Conservation (phyloP, 192 early-diverging fungal species). For the Phycomyces nitens region DNA sequence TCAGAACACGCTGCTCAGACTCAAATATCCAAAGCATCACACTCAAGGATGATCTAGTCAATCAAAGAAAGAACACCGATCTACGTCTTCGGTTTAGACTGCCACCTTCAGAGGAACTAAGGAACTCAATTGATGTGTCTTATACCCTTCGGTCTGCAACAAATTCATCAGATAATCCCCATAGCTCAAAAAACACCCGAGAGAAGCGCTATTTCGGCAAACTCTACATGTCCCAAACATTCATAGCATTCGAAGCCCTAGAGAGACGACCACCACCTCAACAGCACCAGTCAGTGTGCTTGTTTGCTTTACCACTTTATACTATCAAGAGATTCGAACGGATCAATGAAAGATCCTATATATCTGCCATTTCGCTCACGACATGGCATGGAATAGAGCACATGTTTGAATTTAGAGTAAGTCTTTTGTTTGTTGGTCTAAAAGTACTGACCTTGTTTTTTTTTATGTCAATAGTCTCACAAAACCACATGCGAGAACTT, state of each 20-base stretch:
- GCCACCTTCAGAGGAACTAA: slow-evolving; percentile 68
- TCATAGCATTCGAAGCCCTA: slow-evolving; percentile 73
- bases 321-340: slow-evolving; percentile 90
- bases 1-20: slow-evolving; percentile 21
- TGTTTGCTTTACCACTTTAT: slow-evolving; percentile 81
- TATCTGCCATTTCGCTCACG: slow-evolving; percentile 74
- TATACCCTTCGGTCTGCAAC: slow-evolving; percentile 10
- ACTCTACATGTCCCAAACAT: slow-evolving; percentile 84
- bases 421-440: neutral
- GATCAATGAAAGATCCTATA: slow-evolving; percentile 57
- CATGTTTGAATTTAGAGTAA: slow-evolving; percentile 64
- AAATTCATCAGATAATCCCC: neutral
- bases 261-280: slow-evolving; percentile 45
- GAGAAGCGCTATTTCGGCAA: slow-evolving; percentile 51
- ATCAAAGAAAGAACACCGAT: slow-evolving; percentile 71
- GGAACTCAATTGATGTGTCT: slow-evolving; percentile 50
- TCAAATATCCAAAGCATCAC: slow-evolving; percentile 56
- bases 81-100: slow-evolving; percentile 80
- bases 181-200: neutral
- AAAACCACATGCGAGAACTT: slow-evolving; percentile 64
- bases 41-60: slow-evolving; percentile 57
- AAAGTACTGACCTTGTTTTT: too few relatives aligned
- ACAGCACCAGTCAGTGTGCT: slow-evolving; percentile 48
- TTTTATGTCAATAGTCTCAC: slow-evolving; percentile 2
- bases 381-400: slow-evolving; percentile 91